Evolutionary conservation across 805 yeast genomes (phyloP).

Genomic region (Candida fluviatilis): DNA sequence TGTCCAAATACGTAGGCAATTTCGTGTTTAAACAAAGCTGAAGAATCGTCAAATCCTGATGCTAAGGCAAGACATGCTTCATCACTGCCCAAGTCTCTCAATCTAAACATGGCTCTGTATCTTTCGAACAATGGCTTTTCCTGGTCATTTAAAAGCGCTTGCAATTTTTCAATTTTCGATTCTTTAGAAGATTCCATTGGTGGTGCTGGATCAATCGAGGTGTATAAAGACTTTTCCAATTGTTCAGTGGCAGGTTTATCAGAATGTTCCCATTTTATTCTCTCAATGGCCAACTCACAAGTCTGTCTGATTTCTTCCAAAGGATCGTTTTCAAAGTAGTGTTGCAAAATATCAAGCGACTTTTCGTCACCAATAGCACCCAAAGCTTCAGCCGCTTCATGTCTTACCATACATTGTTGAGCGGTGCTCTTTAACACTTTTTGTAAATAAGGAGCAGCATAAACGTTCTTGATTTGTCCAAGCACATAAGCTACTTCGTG

Average conservation of each 20-base stretch:
- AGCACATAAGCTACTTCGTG: slow-evolving; percentile 97
- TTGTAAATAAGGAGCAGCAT: slow-evolving; percentile 73
- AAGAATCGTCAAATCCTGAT: slow-evolving; percentile 80
- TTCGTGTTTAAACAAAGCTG: slow-evolving; percentile 95
- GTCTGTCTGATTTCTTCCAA: slow-evolving; percentile 90
- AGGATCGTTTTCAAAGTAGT: slow-evolving; percentile 70
- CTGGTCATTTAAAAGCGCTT: slow-evolving; percentile 70
- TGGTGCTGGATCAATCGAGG: slow-evolving; percentile 97
- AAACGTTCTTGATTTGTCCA: slow-evolving; percentile 87
- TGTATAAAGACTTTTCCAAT: slow-evolving; percentile 71
- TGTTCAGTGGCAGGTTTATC: slow-evolving; percentile 61
- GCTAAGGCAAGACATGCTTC: slow-evolving; percentile 94
- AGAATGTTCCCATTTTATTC: slow-evolving; percentile 89
- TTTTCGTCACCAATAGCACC: slow-evolving; percentile 89
- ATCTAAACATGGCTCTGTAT: slow-evolving; percentile 97
- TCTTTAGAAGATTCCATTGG: slow-evolving; percentile 65
- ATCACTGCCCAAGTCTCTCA: slow-evolving; percentile 89
- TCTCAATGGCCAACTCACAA: slow-evolving; percentile 92
- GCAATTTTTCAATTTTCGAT: slow-evolving; percentile 59
- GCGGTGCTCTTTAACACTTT: slow-evolving; percentile 57
- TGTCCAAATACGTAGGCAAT: slow-evolving; percentile 98
- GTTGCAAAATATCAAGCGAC: slow-evolving; percentile 61
- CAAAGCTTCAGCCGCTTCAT: slow-evolving; percentile 98
- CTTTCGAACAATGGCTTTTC: slow-evolving; percentile 80
- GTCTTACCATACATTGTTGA: slow-evolving; percentile 96